Base-by-base conservation (phyloP, 2,329 filamentous ascomycete genomes). In the Exophiala viscosa region DNA sequence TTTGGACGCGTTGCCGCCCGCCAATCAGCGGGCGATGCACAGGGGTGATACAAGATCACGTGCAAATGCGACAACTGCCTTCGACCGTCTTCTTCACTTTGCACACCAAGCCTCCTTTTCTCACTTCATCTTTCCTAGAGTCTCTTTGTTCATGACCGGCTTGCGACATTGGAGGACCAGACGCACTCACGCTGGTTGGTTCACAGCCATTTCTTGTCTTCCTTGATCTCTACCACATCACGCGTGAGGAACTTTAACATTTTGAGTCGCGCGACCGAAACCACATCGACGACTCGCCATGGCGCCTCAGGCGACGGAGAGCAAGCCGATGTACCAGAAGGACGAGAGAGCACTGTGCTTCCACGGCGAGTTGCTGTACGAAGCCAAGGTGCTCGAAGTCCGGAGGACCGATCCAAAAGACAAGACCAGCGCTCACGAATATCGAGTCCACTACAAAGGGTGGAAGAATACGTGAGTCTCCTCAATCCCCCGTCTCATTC, bases 281-380 rank as follows among this genome's bases (percentile, higher is more conserved):
- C 5, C n/a, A 20, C 17, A 34, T 13, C 13, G 34, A 35, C 17
- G 77, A 44, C 80, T 76, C 67, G 73, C 70, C 65, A 90, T 91
- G 78, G 78, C 81, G 52, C 76, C 80, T 54, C 68, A 80, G 14
- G 50, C 55, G 6, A 47, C 38, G 14, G 60, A 62, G 48, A 69
- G 67, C 67, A 76, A 78, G 54, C 73, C 76, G n/a, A 70, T 73
- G 60, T 87, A 82, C 66, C 73, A 73, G 55, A 85, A 85, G 67
- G 90, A 97, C 67, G 93, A 99, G 76, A 90, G 87, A 67, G 90
- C 95, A 34, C 83, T 97, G 31, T 99, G 93, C 76, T 97, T 97
- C 68, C 93, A 99, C 70, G 89, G 92, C 73, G 91, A 97, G 66
- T 85, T 97, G 73, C 83, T 99, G 46, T 99, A 99, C 68, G 93